These are phyloP conservation scores for Byssoonygena ceratinophila DNA, from an alignment of 2,329 filamentous ascomycete species.

Conservation along the genomic window DNA sequence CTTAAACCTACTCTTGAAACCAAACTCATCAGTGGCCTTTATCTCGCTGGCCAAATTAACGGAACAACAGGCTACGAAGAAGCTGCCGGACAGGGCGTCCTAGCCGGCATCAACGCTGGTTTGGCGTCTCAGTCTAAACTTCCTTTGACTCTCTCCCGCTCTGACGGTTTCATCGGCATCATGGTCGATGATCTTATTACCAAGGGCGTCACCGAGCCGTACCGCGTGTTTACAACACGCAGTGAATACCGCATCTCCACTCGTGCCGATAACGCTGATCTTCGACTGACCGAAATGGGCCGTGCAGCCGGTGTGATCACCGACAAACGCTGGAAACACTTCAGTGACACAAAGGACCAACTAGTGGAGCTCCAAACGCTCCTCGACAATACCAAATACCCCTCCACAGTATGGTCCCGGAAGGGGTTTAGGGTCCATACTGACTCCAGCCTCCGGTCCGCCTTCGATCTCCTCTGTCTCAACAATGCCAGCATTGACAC, in stretches of 20 bases:
- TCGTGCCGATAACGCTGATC: conserved; percentile 86
- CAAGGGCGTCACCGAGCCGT: conserved; percentile 92
- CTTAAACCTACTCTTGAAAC: conserved; percentile 86
- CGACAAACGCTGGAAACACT: conserved; percentile 66
- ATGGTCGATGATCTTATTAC: conserved; percentile 98
- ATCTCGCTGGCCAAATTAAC: conserved; percentile 92
- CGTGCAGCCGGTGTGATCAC: conserved; percentile 65
- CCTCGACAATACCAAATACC: conserved; percentile 50
- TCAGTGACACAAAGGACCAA: conserved; percentile 53
- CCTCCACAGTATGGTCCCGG: conserved; percentile 55
- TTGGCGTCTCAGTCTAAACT: conserved; percentile 58
- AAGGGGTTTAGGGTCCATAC: conserved; percentile 59
- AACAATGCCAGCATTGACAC: conserved; percentile 49
- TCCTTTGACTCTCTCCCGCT: conserved; percentile 60
- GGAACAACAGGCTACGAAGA: conserved; percentile 98
- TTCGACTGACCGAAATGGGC: conserved; percentile 70
- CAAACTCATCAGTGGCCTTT: conserved; percentile 79
- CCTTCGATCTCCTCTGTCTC: conserved; percentile 68
- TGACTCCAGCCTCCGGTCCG: conserved; percentile 58
- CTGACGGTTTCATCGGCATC: conserved; percentile 92
- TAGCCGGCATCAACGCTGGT: conserved; percentile 90
- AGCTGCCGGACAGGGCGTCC: conserved; percentile 81
- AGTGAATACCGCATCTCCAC: conserved; percentile 92
- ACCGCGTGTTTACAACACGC: conserved; percentile 94
- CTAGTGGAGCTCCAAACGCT: conserved; percentile 55